Conservation (phyloP, 2,329 filamentous ascomycete genomes). For the Alternaria sp. region DNA sequence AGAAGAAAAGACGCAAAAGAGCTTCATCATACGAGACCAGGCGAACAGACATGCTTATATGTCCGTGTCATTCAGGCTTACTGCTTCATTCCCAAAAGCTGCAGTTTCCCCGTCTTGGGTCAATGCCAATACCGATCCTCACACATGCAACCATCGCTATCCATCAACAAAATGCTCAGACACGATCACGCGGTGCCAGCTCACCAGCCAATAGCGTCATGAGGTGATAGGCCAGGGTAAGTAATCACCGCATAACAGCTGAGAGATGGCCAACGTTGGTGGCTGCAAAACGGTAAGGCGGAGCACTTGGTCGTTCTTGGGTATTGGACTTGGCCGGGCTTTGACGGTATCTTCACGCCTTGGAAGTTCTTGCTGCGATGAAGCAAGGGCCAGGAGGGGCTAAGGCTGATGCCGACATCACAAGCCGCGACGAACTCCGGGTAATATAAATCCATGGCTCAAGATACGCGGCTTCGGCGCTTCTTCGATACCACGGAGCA, state of each 20-base stretch:
- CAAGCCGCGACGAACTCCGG: neutral
- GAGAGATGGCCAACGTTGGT: neutral
- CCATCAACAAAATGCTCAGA: neutral
- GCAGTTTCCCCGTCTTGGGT: neutral
- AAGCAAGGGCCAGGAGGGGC: neutral
- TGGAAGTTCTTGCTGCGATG: neutral
- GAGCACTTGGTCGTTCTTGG: neutral
- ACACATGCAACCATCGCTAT: neutral
- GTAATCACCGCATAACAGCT: neutral
- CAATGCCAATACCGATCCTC: neutral
- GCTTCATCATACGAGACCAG: neutral
- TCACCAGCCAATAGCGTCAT: neutral
- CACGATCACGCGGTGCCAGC: slow-evolving; percentile 1
- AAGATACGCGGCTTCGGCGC: neutral
- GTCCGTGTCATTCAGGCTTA: neutral
- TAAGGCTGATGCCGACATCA: neutral
- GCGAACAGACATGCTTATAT: neutral
- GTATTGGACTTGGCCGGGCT: neutral
- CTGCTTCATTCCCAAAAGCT: neutral
- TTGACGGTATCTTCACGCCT: neutral
- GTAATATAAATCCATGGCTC: neutral
- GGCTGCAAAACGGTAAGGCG: slow-evolving; percentile 4
- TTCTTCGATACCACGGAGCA: neutral
- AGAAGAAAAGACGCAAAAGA: neutral
- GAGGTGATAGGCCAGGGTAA: neutral